Base-by-base conservation (phyloP, 345 rosid genomes). In the Populus deltoides region DNA sequence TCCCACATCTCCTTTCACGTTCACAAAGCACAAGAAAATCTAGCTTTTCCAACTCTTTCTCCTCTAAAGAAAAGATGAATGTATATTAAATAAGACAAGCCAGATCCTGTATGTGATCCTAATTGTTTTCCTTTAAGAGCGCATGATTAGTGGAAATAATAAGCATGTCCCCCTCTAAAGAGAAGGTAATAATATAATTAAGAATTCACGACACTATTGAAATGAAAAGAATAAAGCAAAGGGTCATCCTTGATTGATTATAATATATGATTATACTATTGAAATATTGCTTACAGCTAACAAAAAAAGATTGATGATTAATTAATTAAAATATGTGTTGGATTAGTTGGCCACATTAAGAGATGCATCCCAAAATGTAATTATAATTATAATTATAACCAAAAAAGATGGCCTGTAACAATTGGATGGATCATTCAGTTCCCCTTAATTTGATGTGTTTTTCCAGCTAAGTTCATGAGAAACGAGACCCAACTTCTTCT, bases 11-110 rank as follows among this genome's bases (percentile, higher is more conserved):
- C 71, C 55, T 76, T 66, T 61, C 78, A 76, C 81, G 74, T 27
- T 79, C 86, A 79, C 84, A 76, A 81, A 88, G 83, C 88, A 88
- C 90, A 77, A 79, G 86, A 62, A 74, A 82, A 79, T 65, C 82
- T 82, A 63, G 72, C 72, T 81, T 83, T 53, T 2, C 47, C 31
- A 61, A 5, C 68, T 47, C 76, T 68, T 71, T 62, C 74, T 74
- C 43, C 79, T 71, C 70, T 27, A 61, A 73, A 67, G 74, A 77
- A 78, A 35, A 57, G 71, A 55, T 22, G 7, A 47, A 4, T 39
- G 49, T 22, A 25, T 33, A 72, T 33, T 75, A 38, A 66, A 74
- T 18, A 53, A 74, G 76, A 59, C 81, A 70, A 78, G 65, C 74
- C 71, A 79, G 59, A 68, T 75, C 75, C 73, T 39, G 29, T 47